Base-by-base conservation (phyloP, 164 flowering plant species). In the Amborella trichopoda region DNA sequence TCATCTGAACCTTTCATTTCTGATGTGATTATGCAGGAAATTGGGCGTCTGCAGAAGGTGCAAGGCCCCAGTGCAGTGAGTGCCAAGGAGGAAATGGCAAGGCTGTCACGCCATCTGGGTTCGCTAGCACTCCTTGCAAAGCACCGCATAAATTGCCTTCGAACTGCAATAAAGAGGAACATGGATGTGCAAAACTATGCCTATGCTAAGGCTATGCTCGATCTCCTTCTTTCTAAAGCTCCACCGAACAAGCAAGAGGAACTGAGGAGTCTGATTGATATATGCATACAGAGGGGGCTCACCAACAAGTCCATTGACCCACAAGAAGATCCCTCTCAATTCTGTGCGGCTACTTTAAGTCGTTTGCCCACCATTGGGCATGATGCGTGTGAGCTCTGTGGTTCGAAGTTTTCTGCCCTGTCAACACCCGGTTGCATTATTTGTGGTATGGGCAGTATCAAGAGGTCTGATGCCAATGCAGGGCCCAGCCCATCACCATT, bases 401-500 rank as follows among this genome's bases (percentile, higher is more conserved):
- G 99, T 3, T 88, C 99, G 43, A 93, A 88, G 55, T 93, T 88
- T 50, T 77, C 99, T 10, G 96, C 96, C n/a, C 67, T 93, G 25
- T 59, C 84, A 3, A 26, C 91, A 22, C 96, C 96, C 23, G 99
- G 99, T 44, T 93, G 99, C 71, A 88, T 81, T 45, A 73, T 88
- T 10, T 93, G 99, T 73, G 99, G 99, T 8, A 93, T 93, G 96
- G 99, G 99, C 43, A 88, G 95, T 77, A 93, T 93, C 42, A 85
- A 85, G 54, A 77, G 99, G 64, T 93, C 99, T 25, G 99, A 93
- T 71, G 91, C 89, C 2, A 64, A 88, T 20, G 61, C 68, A 19
- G 69, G 53, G 1, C 79, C 95, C 23, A 83, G 76, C 53, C 77
- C 98, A 58, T 71, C 99, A n/a, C 99, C 96, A 23, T 91, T 91